phyloP scores from a whole-genome alignment of 192 early-diverging fungal species.

The Jimgerdemannia flammicorona region DNA sequence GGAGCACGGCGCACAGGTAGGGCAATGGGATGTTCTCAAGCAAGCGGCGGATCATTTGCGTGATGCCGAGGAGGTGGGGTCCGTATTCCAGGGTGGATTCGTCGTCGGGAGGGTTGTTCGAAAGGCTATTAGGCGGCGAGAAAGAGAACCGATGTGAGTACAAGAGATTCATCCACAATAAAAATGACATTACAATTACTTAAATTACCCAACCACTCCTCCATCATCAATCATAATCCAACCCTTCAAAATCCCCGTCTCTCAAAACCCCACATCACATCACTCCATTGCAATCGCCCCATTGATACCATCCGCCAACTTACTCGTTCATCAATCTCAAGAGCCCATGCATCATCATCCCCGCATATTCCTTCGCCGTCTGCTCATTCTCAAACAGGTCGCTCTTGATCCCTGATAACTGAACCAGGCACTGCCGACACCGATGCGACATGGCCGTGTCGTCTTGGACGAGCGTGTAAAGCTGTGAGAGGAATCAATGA shows the following conservation, averaged over 20 bases:
- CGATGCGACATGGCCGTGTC: constrained; percentile 45
- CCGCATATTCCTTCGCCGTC: constrained; percentile 43
- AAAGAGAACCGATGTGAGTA: not conserved
- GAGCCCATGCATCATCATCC: constrained; percentile 48
- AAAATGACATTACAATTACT: too few species aligned
- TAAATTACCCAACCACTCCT: too few species aligned
- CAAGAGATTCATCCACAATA: not conserved
- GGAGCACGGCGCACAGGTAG: constrained; percentile 45
- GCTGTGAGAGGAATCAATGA: constrained; percentile 15
- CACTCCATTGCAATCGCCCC: not conserved
- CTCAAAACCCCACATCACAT: not conserved
- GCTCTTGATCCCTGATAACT: constrained; percentile 57
- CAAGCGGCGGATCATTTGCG: constrained; percentile 53
- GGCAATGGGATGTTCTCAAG: constrained; percentile 47
- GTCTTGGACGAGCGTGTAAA: constrained; percentile 40
- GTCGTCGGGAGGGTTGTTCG: constrained; percentile 17
- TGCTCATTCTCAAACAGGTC: constrained; percentile 45
- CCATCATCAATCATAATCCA: too few species aligned
- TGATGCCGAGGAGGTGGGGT: constrained; percentile 38
- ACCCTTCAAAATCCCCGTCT: too few species aligned
- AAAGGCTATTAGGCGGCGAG: constrained; percentile 13
- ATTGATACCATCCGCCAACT: not conserved
- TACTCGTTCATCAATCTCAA: constrained; percentile 54
- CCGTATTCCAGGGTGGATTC: constrained; percentile 30
- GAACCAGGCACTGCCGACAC: constrained; percentile 55